Evolutionary conservation across 164 flowering plant species (phyloP).

Genomic region (Annona cherimola): DNA sequence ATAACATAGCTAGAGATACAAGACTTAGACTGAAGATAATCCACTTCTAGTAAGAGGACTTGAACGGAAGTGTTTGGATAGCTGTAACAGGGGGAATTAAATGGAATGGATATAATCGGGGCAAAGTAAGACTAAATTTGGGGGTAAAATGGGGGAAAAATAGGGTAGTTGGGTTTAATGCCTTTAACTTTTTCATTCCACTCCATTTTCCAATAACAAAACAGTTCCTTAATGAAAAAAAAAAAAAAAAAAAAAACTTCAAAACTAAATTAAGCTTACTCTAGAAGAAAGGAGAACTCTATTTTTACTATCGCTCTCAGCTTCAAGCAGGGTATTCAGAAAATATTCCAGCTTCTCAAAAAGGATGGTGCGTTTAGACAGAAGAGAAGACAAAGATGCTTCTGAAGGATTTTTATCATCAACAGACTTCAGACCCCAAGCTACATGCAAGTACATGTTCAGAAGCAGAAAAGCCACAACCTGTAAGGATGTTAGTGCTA

Average conservation of each 20-base stretch:
- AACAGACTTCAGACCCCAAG: slow-evolving; percentile 72
- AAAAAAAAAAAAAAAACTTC: no score
- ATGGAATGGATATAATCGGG: no score
- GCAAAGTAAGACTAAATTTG: no score
- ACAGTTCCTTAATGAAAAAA: neutral
- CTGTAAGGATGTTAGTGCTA: slow-evolving; percentile 34
- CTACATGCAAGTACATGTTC: slow-evolving; percentile 81
- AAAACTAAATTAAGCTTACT: slow-evolving; percentile 37
- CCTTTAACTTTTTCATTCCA: no score
- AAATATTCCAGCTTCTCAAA: slow-evolving; percentile 60
- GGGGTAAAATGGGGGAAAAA: no score
- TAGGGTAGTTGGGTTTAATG: no score
- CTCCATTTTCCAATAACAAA: neutral
- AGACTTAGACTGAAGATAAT: no score
- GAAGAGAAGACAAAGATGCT: slow-evolving; percentile 54
- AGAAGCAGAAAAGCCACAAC: slow-evolving; percentile 73
- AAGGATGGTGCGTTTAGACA: slow-evolving; percentile 59
- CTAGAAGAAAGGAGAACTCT: slow-evolving; percentile 63
- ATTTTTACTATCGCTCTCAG: slow-evolving; percentile 27
- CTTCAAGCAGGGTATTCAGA: slow-evolving; percentile 32
- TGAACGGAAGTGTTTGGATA: neutral
- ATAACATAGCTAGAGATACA: slow-evolving; percentile 1
- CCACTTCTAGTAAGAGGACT: neutral
- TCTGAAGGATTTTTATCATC: slow-evolving; percentile 51
- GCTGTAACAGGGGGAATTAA: no score